These are phyloP conservation scores for Claviceps capensis DNA, from an alignment of 2,329 filamentous ascomycete genomes.

Conservation along the genomic window DNA sequence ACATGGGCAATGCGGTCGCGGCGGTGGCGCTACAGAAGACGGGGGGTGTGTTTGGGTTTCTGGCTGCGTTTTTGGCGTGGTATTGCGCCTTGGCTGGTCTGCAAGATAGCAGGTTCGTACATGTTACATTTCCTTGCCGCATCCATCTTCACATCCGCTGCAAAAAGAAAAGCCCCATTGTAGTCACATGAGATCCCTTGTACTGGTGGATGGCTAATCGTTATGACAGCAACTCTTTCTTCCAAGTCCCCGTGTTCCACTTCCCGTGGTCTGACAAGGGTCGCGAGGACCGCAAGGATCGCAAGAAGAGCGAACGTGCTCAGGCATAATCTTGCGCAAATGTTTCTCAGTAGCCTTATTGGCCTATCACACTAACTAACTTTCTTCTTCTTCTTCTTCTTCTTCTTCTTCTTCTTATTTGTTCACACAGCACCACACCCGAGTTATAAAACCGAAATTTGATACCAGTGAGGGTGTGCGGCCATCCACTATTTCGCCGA, in stretches of 20 bases:
- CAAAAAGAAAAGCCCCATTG: no score
- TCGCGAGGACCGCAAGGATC: conserved; percentile 43
- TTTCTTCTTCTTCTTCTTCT: no score
- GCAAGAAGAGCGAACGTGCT: conserved; percentile 28
- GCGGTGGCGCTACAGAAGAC: conserved; percentile 46
- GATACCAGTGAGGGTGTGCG: no score
- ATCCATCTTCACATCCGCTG: no score
- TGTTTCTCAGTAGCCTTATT: no score
- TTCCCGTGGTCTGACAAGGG: conserved; percentile 88
- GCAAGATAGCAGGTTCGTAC: conserved; percentile 50
- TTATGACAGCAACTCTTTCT: conserved; percentile 60
- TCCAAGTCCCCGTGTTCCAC: conserved; percentile 81
- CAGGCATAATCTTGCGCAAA: conserved; percentile 6
- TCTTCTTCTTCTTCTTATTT: not conserved
- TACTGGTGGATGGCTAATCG: not conserved
- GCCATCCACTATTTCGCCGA: no score
- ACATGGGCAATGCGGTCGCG: conserved; percentile 34
- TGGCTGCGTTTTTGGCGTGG: conserved; percentile 74
- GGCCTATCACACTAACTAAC: no score
- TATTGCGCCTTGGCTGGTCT: conserved; percentile 78
- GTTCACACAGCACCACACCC: not conserved
- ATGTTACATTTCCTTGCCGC: no score
- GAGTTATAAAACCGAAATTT: no score
- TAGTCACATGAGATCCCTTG: not conserved
- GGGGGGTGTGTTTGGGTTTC: conserved; percentile 66